Base-by-base conservation (phyloP, 2,329 filamentous ascomycete species). In the Atkinsonella texensis region DNA sequence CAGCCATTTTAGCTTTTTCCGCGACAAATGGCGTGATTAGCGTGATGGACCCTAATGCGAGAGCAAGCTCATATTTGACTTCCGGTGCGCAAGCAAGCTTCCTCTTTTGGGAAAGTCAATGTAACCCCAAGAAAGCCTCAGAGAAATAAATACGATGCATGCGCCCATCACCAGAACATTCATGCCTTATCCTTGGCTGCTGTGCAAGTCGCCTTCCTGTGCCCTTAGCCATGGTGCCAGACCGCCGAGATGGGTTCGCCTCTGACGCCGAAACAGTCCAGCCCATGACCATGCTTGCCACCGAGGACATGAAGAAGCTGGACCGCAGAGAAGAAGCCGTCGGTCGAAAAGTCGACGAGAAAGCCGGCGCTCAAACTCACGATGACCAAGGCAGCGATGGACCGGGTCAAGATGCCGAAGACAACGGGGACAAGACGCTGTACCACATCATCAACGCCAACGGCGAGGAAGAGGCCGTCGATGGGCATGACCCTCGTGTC, bases 401-500 rank as follows among this genome's bases (percentile, higher is more conserved):
- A 2, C 42, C 46, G 18, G 39, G 39, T 39, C 55, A 57, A n/a
- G 46, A 54, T 2, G 52, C 52, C 1, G 53, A 54, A 8, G 53
- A 52, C 38, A 39, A 48, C 33, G 48, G 47, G 23, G 44, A 46
- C 44, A 52, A 50, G 20, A 38, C 50, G 5, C 46, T 56, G 2
- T 59, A 57, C 43, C 53, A 52, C 28, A 38, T 60, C 45, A 50
- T 51, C 23, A 60, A 58, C 33, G 44, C 52, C 28, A 53, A 57
- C 41, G 56, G 59, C 44, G 56, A 60, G 46, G 57, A 68, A 48
- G 59, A 62, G 46, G 56, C 58, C n/a, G 62, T 69, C 44, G 58
- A 61, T 7, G 72, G 75, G 42, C 65, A 76, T n/a, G 70, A 77
- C 52, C 70, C 72, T 6, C 71, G 76, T 46, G 68, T 81, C 46